phyloP scores from a whole-genome alignment of 768 basidiomycete genomes.

The Epithele typhae region DNA sequence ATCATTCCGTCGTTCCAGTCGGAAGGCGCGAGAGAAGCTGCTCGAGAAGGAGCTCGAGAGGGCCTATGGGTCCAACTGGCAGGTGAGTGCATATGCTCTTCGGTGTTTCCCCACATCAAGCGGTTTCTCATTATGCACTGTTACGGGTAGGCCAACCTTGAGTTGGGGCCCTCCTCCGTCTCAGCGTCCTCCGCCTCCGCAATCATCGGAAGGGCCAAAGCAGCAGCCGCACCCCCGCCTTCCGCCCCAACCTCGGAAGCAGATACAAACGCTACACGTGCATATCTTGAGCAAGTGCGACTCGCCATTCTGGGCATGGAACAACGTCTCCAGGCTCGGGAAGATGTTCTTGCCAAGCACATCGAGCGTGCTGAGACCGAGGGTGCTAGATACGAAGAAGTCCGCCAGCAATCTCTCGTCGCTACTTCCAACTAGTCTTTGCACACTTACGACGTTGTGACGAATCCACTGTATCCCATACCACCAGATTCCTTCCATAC shows the following conservation, averaged over 20 bases:
- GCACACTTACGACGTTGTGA: neutral
- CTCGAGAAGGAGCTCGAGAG: conserved; percentile 69
- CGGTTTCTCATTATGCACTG: neutral
- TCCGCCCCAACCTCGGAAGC: conserved; percentile 1
- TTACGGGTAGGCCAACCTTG: conserved; percentile 26
- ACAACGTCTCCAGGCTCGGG: conserved; percentile 58
- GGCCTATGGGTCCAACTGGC: conserved; percentile 79
- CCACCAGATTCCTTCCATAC: no score
- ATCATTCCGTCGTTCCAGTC: no score
- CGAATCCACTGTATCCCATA: no score
- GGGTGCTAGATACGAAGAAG: conserved; percentile 46
- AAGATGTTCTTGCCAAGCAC: conserved; percentile 56
- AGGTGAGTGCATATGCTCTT: conserved; percentile 43
- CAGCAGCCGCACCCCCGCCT: conserved; percentile 2
- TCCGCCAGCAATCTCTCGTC: conserved; percentile 36
- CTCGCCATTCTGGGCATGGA: conserved; percentile 73
- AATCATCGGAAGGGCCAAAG: conserved; percentile 7
- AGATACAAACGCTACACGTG: conserved; percentile 39
- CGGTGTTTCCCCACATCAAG: neutral
- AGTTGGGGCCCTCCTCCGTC: conserved; percentile 31
- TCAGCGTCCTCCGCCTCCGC: conserved; percentile 25
- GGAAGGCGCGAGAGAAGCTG: conserved; percentile 67
- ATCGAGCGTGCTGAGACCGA: conserved; percentile 60
- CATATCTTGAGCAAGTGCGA: conserved; percentile 66
- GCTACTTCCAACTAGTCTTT: neutral